Percentiles rank a stretch among this genome's conserved stretches.
These are phyloP conservation scores for Camellia japonica DNA, from an alignment of 148 eudicot species.

Conservation along the genomic window DNA sequence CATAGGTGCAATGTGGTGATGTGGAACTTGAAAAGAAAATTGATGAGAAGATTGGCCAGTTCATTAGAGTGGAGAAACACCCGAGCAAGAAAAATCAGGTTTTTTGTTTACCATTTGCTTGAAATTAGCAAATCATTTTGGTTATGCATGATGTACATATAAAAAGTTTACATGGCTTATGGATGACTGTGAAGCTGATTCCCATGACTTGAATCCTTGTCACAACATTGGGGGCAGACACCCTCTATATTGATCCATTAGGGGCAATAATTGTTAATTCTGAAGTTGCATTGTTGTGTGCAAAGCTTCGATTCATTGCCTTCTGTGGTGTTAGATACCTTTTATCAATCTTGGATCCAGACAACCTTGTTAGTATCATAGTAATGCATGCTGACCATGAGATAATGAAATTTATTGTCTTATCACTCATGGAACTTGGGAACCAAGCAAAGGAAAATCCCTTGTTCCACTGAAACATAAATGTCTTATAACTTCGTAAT, in stretches of 20 bases:
- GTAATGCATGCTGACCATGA: not conserved
- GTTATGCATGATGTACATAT: not conserved
- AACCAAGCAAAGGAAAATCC: not conserved
- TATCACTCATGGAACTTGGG: not conserved
- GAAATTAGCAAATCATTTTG: not conserved
- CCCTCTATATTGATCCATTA: too few species aligned
- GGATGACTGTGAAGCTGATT: too few species aligned
- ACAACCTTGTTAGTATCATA: not conserved
- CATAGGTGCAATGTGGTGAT: conserved; percentile 91
- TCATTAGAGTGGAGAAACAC: conserved; percentile 92
- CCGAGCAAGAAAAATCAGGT: conserved; percentile 99
- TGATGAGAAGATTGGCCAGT: conserved; percentile 92
- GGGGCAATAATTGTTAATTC: not conserved
- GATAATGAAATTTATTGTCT: not conserved
- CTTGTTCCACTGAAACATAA: not conserved
- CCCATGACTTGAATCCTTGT: too few species aligned
- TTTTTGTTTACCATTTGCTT: not conserved
- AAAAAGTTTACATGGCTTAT: not conserved
- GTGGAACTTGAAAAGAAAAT: conserved; percentile 84
- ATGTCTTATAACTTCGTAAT: not conserved
- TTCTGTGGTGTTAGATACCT: not conserved
- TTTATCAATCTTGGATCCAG: not conserved
- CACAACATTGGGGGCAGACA: too few species aligned
- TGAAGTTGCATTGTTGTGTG: not conserved
- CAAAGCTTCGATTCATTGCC: not conserved